These are phyloP conservation scores for Lepiota subincarnata DNA, from an alignment of 768 basidiomycete genomes.

Conservation along the genomic window DNA sequence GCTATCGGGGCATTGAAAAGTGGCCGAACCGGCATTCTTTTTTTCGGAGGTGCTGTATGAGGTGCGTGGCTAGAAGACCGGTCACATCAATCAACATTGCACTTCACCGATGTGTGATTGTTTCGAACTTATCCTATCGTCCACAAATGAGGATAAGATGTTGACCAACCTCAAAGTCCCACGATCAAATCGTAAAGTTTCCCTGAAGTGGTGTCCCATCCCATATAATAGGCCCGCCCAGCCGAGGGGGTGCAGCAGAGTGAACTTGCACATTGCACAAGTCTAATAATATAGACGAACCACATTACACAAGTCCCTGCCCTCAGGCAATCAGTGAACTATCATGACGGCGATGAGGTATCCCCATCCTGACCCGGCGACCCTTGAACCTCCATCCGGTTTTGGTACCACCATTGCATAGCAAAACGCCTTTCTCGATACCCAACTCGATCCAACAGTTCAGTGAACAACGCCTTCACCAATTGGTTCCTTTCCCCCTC, in stretches of 20 bases:
- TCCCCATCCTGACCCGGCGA: too few relatives aligned
- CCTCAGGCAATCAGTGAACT: neutral
- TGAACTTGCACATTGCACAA: too few relatives aligned
- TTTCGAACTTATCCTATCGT: neutral
- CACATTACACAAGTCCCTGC: neutral
- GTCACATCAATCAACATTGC: too few relatives aligned
- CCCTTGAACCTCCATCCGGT: constrained; percentile 20
- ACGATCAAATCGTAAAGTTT: neutral
- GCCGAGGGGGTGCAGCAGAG: neutral
- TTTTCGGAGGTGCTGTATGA: too few relatives aligned
- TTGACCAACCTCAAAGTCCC: neutral
- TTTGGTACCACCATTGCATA: constrained; percentile 72
- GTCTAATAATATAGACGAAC: too few relatives aligned
- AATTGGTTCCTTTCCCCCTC: constrained; percentile 38
- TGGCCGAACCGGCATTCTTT: neutral
- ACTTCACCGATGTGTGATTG: too few relatives aligned
- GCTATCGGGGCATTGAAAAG: neutral
- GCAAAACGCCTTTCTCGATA: constrained; percentile 65
- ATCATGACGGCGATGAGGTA: too few relatives aligned
- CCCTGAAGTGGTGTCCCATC: neutral
- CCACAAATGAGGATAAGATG: neutral
- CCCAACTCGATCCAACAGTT: constrained; percentile 60
- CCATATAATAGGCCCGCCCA: neutral
- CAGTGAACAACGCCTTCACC: constrained; percentile 53
- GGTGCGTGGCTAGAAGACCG: too few relatives aligned